Base-by-base conservation (phyloP, 2,329 filamentous ascomycete species). In the Fusarium annulatum region DNA sequence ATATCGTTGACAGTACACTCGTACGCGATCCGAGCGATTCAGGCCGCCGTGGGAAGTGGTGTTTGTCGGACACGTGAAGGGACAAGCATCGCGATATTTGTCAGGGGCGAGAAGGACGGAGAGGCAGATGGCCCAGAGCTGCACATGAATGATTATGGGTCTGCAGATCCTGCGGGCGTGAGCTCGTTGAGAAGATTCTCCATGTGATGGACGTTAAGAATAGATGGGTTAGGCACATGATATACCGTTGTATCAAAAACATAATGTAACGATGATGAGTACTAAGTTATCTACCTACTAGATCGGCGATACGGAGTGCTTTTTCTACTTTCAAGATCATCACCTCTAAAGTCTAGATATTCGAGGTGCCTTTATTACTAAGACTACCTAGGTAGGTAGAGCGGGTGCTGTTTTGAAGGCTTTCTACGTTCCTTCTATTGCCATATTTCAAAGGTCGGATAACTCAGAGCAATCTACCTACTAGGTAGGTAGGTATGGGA, bases 51-150 rank as follows among this genome's bases (percentile, higher is more conserved):
- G 80, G 84, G 64, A 79, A 88, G 76, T 78, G 80, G 46, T 63
- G 78, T 61, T 86, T 90, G 79, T 75, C 78, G 61, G 79, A 90
- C 74, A 75, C 81, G 71, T 85, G 89, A 73, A 85, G 90, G 64
- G 73, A 81, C 86, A 10, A 85, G 88, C 21, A 85, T 91, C 36
- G 89, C 88, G 0, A 80, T 91, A 11, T 79, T 91, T 3, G 86
- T 91, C 19, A 88, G 85, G 75, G 88, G 79, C 2, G 77, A 80
- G 65, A 79, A 53, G 56, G 64, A 33, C 9, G 43, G 45, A 9
- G 67, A 67, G 7, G 30, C 16, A 18, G 58, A 55, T 6, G 63
- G 49, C 16, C 30, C n/a, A 9, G 66, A 30, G 4, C n/a, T 69
- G 36, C 41, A 69, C 23, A 39, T 65, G 42, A 53, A 38, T n/a